Evolutionary conservation across 495 filamentous ascomycete genomes (phyloP).

Genomic region (Trypethelium eluteriae): DNA sequence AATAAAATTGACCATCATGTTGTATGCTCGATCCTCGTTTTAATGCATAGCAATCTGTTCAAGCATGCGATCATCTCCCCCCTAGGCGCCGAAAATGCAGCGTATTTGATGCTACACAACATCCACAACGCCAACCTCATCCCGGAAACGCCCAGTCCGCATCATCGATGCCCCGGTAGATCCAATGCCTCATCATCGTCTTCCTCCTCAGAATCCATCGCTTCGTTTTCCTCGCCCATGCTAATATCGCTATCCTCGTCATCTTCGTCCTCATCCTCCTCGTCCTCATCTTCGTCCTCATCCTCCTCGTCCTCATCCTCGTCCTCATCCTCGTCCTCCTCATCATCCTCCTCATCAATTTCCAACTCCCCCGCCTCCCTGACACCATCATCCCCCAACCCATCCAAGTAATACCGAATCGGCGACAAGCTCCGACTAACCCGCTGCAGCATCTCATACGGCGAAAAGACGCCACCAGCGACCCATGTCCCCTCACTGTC

Average conservation of each 20-base stretch:
- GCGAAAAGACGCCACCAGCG: slow-evolving; percentile 20
- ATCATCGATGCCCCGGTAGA: slow-evolving; percentile 25
- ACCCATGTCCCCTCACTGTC: slow-evolving; percentile 19
- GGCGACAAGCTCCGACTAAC: slow-evolving; percentile 26
- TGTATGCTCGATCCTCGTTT: too few species aligned
- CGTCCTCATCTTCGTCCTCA: slow-evolving; percentile 26
- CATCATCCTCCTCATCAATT: slow-evolving; percentile 24
- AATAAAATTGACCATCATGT: too few species aligned
- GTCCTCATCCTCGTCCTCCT: slow-evolving; percentile 16
- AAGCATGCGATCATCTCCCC: too few species aligned
- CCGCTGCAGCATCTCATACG: slow-evolving; percentile 33
- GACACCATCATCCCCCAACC: slow-evolving; percentile 24
- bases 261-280: slow-evolving; percentile 25
- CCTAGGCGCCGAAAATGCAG: too few species aligned
- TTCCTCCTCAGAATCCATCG: slow-evolving; percentile 25
- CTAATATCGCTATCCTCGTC: slow-evolving; percentile 28
- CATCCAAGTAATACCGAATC: slow-evolving; percentile 27
- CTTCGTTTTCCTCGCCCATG: slow-evolving; percentile 18
- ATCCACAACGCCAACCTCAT: neutral
- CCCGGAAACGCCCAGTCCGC: neutral
- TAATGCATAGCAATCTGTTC: too few species aligned
- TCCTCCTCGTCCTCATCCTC: slow-evolving; percentile 27
- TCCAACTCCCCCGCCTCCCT: slow-evolving; percentile 22
- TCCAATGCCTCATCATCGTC: slow-evolving; percentile 27
- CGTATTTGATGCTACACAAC: neutral